These are phyloP conservation scores for Ophioceras dolichostomum DNA, from an alignment of 2,329 filamentous ascomycete genomes.

Conservation along the genomic window DNA sequence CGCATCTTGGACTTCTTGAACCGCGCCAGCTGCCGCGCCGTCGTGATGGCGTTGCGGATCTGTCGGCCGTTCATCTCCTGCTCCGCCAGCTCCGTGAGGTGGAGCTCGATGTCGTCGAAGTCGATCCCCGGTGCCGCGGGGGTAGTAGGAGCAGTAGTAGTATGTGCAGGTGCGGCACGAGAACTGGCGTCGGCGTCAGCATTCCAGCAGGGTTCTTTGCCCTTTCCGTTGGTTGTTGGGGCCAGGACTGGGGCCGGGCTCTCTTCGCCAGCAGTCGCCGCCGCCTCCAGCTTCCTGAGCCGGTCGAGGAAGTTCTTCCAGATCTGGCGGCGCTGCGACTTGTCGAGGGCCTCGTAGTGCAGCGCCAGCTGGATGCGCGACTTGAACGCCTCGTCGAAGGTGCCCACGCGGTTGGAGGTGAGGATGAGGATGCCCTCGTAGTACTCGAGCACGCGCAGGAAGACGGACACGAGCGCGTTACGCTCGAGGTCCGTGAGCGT, in stretches of 20 bases:
- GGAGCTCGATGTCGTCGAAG: slow-evolving; percentile 7
- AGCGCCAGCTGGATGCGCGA: slow-evolving; percentile 21
- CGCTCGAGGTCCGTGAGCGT: slow-evolving; percentile 18
- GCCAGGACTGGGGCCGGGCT: no score
- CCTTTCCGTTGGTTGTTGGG: neutral
- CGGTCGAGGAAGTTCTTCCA: slow-evolving; percentile 6
- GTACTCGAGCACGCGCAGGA: slow-evolving; percentile 21
- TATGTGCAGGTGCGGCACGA: neutral
- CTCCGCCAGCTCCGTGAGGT: slow-evolving; percentile 16
- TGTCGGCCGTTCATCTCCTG: slow-evolving; percentile 21
- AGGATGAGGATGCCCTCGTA: slow-evolving; percentile 22
- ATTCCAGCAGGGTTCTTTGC: no score
- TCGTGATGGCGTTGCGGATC: slow-evolving; percentile 20
- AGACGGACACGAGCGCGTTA: slow-evolving; percentile 24
- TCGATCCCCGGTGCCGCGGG: neutral
- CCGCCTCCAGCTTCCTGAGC: slow-evolving; percentile 2
- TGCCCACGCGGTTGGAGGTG: slow-evolving; percentile 19
- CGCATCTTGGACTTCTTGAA: slow-evolving; percentile 4
- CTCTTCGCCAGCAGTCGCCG: no score
- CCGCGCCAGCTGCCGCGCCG: slow-evolving; percentile 14
- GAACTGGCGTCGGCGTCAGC: neutral
- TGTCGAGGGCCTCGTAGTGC: slow-evolving; percentile 11
- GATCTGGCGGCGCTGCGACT: slow-evolving; percentile 6
- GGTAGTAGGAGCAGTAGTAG: neutral
- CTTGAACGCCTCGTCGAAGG: slow-evolving; percentile 23